Conservation (phyloP, 2,329 filamentous ascomycete species). For the Botrytis squamosa region DNA sequence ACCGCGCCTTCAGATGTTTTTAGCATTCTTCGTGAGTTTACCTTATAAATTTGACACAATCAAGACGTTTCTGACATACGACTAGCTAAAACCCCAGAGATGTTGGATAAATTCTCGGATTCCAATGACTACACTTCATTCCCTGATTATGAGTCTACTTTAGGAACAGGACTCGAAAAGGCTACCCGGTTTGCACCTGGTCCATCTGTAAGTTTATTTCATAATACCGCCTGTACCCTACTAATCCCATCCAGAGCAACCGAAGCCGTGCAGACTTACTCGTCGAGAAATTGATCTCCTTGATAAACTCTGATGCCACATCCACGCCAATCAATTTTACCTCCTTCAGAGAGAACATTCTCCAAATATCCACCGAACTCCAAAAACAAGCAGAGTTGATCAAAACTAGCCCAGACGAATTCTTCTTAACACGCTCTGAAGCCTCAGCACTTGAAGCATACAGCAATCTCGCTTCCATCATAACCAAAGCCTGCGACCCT, state of each 20-base stretch:
- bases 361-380: slow-evolving; percentile 1
- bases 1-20: slow-evolving; percentile 25
- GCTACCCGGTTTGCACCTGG: slow-evolving; percentile 31
- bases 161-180: slow-evolving; percentile 30
- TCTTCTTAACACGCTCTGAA: slow-evolving; percentile 30
- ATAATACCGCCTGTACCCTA: neutral
- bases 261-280: slow-evolving; percentile 30
- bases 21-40: slow-evolving; percentile 36
- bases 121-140: slow-evolving; percentile 38
- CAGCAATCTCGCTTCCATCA: slow-evolving; percentile 29
- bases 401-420: neutral
- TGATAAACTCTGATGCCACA: slow-evolving; percentile 22
- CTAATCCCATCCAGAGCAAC: slow-evolving; percentile 28
- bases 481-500: slow-evolving; percentile 26
- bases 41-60: neutral
- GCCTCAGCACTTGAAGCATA: slow-evolving; percentile 26
- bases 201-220: slow-evolving; percentile 31
- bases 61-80: neutral
- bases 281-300: slow-evolving; percentile 29
- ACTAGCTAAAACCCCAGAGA: slow-evolving; percentile 17
- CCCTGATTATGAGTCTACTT: slow-evolving; percentile 37
- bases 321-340: neutral
- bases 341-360: neutral
- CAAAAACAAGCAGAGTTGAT: slow-evolving; percentile 4
- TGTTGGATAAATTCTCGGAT: slow-evolving; percentile 27